Percentiles rank a stretch among this genome's conserved stretches.
Conservation (phyloP, 768 basidiomycete species). For the Sporobolomyces pararoseus region DNA sequence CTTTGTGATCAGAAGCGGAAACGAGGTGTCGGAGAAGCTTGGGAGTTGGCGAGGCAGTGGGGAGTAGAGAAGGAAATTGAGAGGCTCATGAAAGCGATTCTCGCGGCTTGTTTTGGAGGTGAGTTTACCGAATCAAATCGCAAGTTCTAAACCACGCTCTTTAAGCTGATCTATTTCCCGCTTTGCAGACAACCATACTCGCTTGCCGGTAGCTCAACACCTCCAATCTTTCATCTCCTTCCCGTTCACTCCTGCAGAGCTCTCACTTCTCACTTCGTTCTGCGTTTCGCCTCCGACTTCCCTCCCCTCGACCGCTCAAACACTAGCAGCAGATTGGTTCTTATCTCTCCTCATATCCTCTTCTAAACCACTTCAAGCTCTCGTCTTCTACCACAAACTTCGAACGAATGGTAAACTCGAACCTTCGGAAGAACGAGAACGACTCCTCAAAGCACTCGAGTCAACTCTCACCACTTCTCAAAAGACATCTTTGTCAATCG, state of each 20-base stretch:
- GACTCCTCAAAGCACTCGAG: constrained; percentile 29
- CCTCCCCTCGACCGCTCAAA: background rate
- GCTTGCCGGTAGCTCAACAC: constrained; percentile 14
- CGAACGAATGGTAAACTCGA: background rate
- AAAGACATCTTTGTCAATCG: constrained; percentile 19
- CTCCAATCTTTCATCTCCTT: constrained; percentile 25
- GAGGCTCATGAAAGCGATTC: constrained; percentile 4
- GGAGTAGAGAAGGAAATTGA: constrained; percentile 19
- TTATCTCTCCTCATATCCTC: constrained; percentile 37
- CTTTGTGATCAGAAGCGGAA: constrained; percentile 20
- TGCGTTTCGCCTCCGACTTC: constrained; percentile 9
- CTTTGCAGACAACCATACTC: constrained; percentile 27
- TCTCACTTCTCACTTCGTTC: constrained; percentile 26
- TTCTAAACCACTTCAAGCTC: constrained; percentile 30
- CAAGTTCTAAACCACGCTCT: no score
- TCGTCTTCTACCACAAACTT: constrained; percentile 21
- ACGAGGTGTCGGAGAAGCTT: constrained; percentile 32
- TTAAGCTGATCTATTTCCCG: no score
- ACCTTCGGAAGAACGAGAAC: constrained; percentile 19
- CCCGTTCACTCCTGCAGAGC: constrained; percentile 26
- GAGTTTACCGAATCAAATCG: background rate
- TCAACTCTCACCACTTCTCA: constrained; percentile 28
- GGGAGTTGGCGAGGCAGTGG: constrained; percentile 31
- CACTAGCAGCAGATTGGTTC: constrained; percentile 35
- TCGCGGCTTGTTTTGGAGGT: constrained; percentile 39